Evolutionary conservation across 2,329 filamentous ascomycete species (phyloP), one percentile per base, ranked within the genome.

Genomic region (Fusarium continuum): DNA sequence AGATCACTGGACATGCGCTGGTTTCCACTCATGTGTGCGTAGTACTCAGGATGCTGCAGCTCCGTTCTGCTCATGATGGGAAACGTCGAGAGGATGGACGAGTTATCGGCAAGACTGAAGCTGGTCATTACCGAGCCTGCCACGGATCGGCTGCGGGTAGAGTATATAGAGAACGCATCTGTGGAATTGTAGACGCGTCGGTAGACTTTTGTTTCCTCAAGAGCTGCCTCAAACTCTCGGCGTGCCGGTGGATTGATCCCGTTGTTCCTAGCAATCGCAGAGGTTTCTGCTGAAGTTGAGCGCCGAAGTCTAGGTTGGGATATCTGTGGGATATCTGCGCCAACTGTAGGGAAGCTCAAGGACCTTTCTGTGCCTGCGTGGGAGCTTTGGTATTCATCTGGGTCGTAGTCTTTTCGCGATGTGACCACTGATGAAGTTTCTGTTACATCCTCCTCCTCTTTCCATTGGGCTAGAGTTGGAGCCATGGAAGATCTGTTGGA

Each of bases 1-100:
- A 60, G 23, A 10, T 60, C 47, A 36, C 26, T 26, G 0, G 55
- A 47, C 34, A 60, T 36, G 10, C 39, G 39, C 3, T 60, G 55
- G 2, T 40, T 55, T 1, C 39, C 47, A 6, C 34, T 40, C 47
- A 60, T 60, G 1, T 60, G 39, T 1, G 20, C 50, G 7, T 60
- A 60, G 16, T 54, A 60, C 13, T 60, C 56, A 0, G 56, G 56
- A 14, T 60, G 47, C 7, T 47, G 56, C 2, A 60, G 47, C 11
- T 60, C 56, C 0, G 47, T 41, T 4, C 56, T 54, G 10, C 34
- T 60, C 56, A 60, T 60, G 29, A 60, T 60, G 0, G 56, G 56
- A 17, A 60, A 60, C 3, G 55, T 39, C 5, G 55, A 40, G 1
- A 60, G 17, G n/a, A 60, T 60, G 6, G 56, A 60, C 1, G 56